Evolutionary conservation across 2,329 filamentous ascomycete genomes (phyloP), one percentile per base, ranked within the genome.

Genomic region (Alternaria angustiovoidea): DNA sequence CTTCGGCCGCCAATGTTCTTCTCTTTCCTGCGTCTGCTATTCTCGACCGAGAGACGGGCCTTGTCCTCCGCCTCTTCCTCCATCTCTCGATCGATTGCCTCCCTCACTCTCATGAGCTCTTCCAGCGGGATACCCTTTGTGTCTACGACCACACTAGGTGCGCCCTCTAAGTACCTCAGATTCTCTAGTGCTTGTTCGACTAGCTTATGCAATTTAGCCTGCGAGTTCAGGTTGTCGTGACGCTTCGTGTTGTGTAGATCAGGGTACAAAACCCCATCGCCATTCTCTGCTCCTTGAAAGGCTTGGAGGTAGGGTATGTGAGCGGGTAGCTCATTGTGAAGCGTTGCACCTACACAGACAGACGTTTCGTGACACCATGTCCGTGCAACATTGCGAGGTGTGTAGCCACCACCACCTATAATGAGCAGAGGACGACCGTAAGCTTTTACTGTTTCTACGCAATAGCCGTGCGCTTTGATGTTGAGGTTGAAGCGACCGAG

Each of bases 331-430:
- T 88, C 85, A 18, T 90, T 86, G 75, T 87, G 82, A 64, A 97
- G 89, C 58, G 87, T 86, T 64, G 90, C 85, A 67, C 89, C 89
- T 64, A 96, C 91, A 61, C 93, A 93, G 68, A 98, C 92, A 62
- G 91, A 91, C 12, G 95, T 99, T 81, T 99, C 95, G 80, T 96
- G 94, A 24, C 94, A 93, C 95, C 95, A 99, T 30, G 94, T 93
- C 54, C 95, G 91, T 42, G 95, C 95, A 7, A 99, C 95, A 73
- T 99, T 99, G 66, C 94, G 88, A 5, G 95, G 94, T 14, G 95
- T 99, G 80, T 99, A 99, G 28, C 95, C 95, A 57, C 95, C 95
- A 39, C 95, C 95, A 44, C 95, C 95, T 59, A 98, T 92, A 55
- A 99, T 87, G 51, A 99, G 88, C 63, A 98, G 85, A 3, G 95